Evolutionary conservation across 1,284 basidiomycete species (phyloP).

Genomic region (Peniophora sp.): DNA sequence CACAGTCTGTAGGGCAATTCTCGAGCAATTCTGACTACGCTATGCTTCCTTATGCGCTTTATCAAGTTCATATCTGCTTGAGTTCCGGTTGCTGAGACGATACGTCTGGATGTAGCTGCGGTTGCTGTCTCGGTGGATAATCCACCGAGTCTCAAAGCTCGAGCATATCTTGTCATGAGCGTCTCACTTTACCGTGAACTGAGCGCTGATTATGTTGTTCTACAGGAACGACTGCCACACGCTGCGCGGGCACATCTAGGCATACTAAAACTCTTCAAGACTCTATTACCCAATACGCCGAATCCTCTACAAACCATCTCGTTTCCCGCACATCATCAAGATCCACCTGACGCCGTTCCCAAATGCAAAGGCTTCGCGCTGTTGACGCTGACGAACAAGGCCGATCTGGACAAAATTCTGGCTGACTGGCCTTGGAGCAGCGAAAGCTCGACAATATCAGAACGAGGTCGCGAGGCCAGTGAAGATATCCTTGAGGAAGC

Average conservation of each 20-base stretch:
- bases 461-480: background rate
- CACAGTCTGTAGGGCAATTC: no score
- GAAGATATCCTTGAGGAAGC: conserved; percentile 20
- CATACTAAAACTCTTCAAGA: conserved; percentile 36
- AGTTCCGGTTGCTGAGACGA: no score
- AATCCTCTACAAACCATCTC: conserved; percentile 33
- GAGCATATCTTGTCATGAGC: no score
- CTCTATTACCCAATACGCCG: conserved; percentile 25
- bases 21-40: no score
- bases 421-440: conserved; percentile 53
- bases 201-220: background rate
- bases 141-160: no score
- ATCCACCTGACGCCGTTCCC: conserved; percentile 39
- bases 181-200: no score
- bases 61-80: no score
- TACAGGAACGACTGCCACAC: conserved; percentile 64
- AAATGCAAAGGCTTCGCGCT: conserved; percentile 70
- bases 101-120: no score
- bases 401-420: conserved; percentile 35
- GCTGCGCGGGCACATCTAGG: conserved; percentile 38
- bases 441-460: conserved; percentile 1
- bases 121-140: no score
- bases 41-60: no score
- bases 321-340: conserved; percentile 54
- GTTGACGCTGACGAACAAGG: conserved; percentile 36